Conservation (phyloP, 441 rosid species). For the Populus tomentosa region DNA sequence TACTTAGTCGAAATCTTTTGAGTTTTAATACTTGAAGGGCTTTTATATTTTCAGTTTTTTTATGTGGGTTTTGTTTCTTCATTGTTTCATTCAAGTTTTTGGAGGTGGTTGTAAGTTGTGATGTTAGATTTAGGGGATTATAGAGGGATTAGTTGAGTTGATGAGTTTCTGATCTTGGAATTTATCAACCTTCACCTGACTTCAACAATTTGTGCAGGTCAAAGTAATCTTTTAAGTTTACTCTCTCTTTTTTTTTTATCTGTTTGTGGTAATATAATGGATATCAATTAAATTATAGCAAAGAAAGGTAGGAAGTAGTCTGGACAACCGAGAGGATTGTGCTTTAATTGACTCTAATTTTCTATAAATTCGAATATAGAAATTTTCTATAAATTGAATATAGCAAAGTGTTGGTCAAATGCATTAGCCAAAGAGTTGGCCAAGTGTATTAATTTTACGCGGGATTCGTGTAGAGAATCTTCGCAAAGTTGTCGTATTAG, state of each 20-base stretch:
- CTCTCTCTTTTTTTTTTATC: neutral
- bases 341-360: neutral
- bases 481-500: neutral
- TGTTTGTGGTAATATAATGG: neutral
- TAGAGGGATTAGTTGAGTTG: neutral
- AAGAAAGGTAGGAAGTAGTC: neutral
- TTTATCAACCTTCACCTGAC: neutral
- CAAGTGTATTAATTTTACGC: neutral
- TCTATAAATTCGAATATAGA: too few species aligned
- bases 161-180: neutral
- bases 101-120: neutral
- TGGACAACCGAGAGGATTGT: neutral
- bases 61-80: too few species aligned
- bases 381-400: neutral
- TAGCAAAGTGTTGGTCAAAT: neutral
- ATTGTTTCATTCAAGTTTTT: neutral
- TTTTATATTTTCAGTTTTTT: too few species aligned
- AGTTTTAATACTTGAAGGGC: too few species aligned
- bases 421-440: neutral
- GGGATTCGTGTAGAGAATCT: neutral
- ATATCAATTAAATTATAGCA: neutral
- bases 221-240: neutral
- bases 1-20: too few species aligned
- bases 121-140: neutral
- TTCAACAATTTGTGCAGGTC: neutral